Conservation (phyloP, 345 rosid genomes). For the Limnanthes douglasii region DNA sequence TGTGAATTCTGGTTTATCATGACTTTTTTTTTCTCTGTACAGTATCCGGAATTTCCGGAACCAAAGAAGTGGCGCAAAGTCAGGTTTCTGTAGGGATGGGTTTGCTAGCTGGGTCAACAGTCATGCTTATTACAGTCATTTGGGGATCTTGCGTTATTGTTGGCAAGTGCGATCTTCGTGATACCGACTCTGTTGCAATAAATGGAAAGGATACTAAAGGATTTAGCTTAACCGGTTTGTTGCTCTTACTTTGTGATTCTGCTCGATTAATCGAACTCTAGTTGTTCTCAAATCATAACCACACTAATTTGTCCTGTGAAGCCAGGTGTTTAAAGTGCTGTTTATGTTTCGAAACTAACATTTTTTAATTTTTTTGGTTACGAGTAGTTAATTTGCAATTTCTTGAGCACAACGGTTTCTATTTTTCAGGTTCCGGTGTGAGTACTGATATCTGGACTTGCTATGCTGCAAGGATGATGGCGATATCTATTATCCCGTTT, state of each 20-base stretch:
- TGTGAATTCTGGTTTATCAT: too few species aligned
- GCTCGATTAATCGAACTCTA: neutral
- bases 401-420: neutral
- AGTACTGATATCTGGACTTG: constrained; percentile 70
- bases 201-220: constrained; percentile 39
- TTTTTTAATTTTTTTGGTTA: neutral
- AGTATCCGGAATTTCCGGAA: constrained; percentile 90
- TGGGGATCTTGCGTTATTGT: constrained; percentile 75
- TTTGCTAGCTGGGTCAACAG: constrained; percentile 76
- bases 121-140: constrained; percentile 68
- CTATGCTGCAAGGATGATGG: constrained; percentile 79
- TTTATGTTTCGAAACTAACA: constrained; percentile 1
- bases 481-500: constrained; percentile 68
- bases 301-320: too few species aligned
- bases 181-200: constrained; percentile 19
- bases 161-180: constrained; percentile 61
- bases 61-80: constrained; percentile 47
- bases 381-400: too few species aligned
- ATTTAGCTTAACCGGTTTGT: constrained; percentile 35
- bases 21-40: neutral
- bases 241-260: neutral
- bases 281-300: neutral
- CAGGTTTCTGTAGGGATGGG: constrained; percentile 95
- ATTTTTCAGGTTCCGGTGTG: constrained; percentile 44
- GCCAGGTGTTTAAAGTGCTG: neutral